These are phyloP conservation scores for Avena insularis DNA, from an alignment of 176 grass and related monocot species.

Conservation along the genomic window DNA sequence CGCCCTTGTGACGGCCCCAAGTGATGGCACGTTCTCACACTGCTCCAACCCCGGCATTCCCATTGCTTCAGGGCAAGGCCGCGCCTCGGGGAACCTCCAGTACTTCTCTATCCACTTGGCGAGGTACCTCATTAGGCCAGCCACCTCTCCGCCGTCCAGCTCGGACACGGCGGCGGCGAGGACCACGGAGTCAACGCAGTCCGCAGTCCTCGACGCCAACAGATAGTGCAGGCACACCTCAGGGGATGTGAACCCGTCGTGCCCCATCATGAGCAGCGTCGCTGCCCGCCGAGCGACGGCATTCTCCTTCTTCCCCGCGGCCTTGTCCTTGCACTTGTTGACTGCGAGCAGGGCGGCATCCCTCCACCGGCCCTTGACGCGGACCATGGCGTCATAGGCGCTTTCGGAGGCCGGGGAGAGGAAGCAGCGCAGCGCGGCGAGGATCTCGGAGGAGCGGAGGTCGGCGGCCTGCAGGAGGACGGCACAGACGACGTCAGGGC, in stretches of 20 bases:
- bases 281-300: constrained; percentile 43
- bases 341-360: constrained; percentile 63
- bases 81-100: constrained; percentile 51
- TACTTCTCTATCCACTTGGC: constrained; percentile 84
- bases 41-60: constrained; percentile 46
- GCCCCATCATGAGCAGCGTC: constrained; percentile 77
- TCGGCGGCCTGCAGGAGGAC: constrained; percentile 64
- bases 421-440: constrained; percentile 63
- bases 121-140: constrained; percentile 64
- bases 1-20: constrained; percentile 49
- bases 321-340: constrained; percentile 44
- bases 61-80: constrained; percentile 15
- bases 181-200: constrained; percentile 52
- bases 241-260: constrained; percentile 64
- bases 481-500: constrained; percentile 58
- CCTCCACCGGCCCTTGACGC: constrained; percentile 64
- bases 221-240: constrained; percentile 88
- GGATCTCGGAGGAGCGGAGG: constrained; percentile 60
- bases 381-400: constrained; percentile 63
- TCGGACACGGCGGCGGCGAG: constrained; percentile 56
- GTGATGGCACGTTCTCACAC: constrained; percentile 27
- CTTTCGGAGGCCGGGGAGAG: constrained; percentile 60
- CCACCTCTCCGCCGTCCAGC: constrained; percentile 73
- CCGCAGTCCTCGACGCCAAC: constrained; percentile 51
- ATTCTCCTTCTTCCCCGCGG: constrained; percentile 35